A percentile compares a stretch with the other conserved stretches of the same genome.
phyloP scores from a whole-genome alignment of 495 filamentous ascomycete species.

The Annulohypoxylon stygium region DNA sequence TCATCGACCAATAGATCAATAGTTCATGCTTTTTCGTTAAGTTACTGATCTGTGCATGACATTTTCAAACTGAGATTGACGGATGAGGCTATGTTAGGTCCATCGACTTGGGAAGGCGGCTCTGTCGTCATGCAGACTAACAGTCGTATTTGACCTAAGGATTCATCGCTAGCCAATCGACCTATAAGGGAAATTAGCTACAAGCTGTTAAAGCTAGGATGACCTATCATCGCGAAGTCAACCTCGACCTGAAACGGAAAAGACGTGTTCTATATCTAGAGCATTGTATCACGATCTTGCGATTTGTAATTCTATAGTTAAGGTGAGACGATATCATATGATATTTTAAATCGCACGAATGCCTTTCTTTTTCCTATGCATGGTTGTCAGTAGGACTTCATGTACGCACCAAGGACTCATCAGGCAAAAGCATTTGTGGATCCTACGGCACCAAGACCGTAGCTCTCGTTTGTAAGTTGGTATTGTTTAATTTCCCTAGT shows the following conservation, averaged over 20 bases:
- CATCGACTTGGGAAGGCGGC: constrained; percentile 15
- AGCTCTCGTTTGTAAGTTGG: neutral
- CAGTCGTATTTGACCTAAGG: constrained; percentile 7
- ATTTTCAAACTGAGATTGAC: constrained; percentile 34
- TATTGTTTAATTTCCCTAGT: constrained; percentile 24
- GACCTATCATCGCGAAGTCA: constrained; percentile 14
- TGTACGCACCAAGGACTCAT: neutral
- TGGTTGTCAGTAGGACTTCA: constrained; percentile 3
- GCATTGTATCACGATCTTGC: neutral
- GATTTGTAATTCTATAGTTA: constrained; percentile 7
- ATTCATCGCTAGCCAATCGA: constrained; percentile 37
- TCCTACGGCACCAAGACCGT: neutral
- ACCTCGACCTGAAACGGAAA: constrained; percentile 43
- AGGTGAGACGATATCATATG: constrained; percentile 13
- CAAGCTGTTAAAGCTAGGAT: constrained; percentile 19
- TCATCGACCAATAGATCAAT: constrained; percentile 21
- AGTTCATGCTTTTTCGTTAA: constrained; percentile 6
- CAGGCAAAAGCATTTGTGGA: neutral
- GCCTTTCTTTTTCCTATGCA: neutral
- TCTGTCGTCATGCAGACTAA: constrained; percentile 24
- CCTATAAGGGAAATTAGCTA: constrained; percentile 31
- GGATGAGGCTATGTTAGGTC: constrained; percentile 41
- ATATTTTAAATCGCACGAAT: constrained; percentile 2
- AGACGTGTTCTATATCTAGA: constrained; percentile 2
- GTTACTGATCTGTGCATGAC: constrained; percentile 8